Evolutionary conservation across 345 rosid species (phyloP), one percentile per base, ranked within the genome.

Genomic region (Gynandropsis gynandra): DNA sequence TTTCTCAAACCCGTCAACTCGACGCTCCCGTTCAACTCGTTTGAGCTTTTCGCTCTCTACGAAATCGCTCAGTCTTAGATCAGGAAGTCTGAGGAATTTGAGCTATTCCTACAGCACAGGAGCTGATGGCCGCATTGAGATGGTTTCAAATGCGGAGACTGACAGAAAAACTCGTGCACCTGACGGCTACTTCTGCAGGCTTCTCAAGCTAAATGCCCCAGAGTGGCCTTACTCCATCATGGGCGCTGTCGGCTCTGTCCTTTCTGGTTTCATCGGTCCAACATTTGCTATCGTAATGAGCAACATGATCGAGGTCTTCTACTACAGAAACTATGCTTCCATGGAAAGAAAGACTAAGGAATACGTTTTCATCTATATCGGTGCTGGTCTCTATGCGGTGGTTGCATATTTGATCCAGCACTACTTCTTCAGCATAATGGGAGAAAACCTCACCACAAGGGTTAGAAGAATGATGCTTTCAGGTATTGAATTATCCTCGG

Each of bases 221-320:
- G 99, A 92, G 50, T 92, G 99, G 99, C 99, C 99, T 47, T 92
- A 92, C 74, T 87, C 95, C 33, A 78, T 92, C 61, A 92, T 92
- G 97, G 99, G 95, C 18, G 97, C 95, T 0, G 47, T 81, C 48
- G 99, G 99, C 38, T 92, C 99, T 0, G 66, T 92, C 21, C 94
- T 92, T 2, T 81, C 97, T 8, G 99, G 99, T 50, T 92, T 92
- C 18, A 88, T 92, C 0, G 90, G 95, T 48, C 99, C 99, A 31
- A 92, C 95, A 0, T 92, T 92, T 47, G 99, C 99, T 27, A 82
- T 92, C 9, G 89, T 85, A 41, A 85, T 92, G 99, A 85, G 95
- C 84, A 81, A 83, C 42, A 88, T 92, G 99, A 92, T 92, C 1
- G 97, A 92, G 75, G 95, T 88, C 52, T 92, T 92, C 81, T 92